These are phyloP conservation scores for Neonectria magnoliae DNA, from an alignment of 2,329 filamentous ascomycete genomes.

Conservation along the genomic window DNA sequence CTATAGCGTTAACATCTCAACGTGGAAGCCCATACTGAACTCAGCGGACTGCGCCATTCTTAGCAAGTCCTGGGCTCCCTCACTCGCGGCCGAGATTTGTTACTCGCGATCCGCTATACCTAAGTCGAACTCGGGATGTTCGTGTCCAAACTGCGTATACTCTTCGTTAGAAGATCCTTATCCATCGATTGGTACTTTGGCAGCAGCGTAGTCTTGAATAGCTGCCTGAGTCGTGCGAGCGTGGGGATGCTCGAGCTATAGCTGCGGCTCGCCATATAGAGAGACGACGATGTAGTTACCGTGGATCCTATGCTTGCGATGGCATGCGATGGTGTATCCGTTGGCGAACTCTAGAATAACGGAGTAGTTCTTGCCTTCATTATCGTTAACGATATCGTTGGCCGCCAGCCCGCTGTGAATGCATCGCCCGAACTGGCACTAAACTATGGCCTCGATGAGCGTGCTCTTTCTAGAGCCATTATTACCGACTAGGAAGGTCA, in stretches of 20 bases:
- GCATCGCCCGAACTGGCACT: constrained; percentile 33
- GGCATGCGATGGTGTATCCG: constrained; percentile 30
- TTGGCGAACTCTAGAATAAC: constrained; percentile 35
- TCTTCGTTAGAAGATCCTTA: background rate
- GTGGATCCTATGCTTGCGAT: constrained; percentile 29
- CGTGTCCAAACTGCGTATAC: background rate
- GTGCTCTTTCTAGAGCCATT: constrained; percentile 40
- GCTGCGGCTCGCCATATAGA: constrained; percentile 22
- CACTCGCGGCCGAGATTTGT: background rate
- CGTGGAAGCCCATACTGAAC: background rate
- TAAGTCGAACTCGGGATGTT: background rate
- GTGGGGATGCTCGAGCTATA: constrained; percentile 14
- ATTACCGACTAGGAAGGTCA: constrained; percentile 29
- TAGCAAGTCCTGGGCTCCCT: constrained; percentile 1
- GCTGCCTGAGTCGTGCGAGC: background rate
- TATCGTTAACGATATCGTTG: constrained; percentile 35
- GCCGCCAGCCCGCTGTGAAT: constrained; percentile 26
- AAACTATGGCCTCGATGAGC: constrained; percentile 29
- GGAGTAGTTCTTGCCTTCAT: constrained; percentile 29
- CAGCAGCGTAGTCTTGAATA: constrained; percentile 7
- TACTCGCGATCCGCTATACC: background rate
- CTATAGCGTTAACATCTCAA: no score
- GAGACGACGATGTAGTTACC: constrained; percentile 29
- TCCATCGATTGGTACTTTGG: background rate
- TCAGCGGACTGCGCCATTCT: background rate